A percentile compares a stretch with the other conserved stretches of the same genome.
Conservation (phyloP, 495 filamentous ascomycete genomes). For the Xylaria nigripes region DNA sequence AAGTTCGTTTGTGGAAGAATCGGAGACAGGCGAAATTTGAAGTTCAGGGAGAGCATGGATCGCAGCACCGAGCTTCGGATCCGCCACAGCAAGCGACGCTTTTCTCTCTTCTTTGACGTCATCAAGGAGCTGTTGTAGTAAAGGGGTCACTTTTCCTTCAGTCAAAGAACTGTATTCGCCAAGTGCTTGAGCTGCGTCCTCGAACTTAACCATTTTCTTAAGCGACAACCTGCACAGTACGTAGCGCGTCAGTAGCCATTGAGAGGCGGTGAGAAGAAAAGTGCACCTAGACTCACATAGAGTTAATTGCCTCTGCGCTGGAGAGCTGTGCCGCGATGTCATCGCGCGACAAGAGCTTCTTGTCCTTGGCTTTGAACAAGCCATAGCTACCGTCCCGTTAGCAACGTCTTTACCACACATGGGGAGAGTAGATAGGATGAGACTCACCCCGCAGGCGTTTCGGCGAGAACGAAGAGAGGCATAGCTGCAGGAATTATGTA, state of each 20-base stretch:
- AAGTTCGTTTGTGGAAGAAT: constrained; percentile 75
- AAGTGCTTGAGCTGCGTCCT: constrained; percentile 76
- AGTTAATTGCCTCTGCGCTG: constrained; percentile 76
- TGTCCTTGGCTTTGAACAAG: constrained; percentile 94
- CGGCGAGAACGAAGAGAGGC: constrained; percentile 76
- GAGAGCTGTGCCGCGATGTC: constrained; percentile 63
- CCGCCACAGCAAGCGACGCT: constrained; percentile 86
- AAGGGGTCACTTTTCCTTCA: constrained; percentile 93
- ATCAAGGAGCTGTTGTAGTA: constrained; percentile 71
- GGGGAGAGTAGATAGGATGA: constrained; percentile 3
- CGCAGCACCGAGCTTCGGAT: constrained; percentile 85
- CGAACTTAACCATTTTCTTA: constrained; percentile 95
- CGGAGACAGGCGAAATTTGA: constrained; percentile 75
- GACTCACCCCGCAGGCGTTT: constrained; percentile 78
- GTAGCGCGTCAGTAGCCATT: background rate
- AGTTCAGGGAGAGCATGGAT: constrained; percentile 86
- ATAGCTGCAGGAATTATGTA: constrained; percentile 38
- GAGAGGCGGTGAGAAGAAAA: background rate
- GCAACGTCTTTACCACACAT: background rate
- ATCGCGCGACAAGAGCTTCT: constrained; percentile 88
- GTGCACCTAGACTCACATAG: constrained; percentile 56
- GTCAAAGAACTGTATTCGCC: constrained; percentile 81
- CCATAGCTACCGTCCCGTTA: constrained; percentile 55
- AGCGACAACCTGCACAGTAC: constrained; percentile 63
- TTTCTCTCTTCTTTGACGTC: constrained; percentile 97